Evolutionary conservation across 306 rosid species (phyloP).

Genomic region (Cajanus cajan): DNA sequence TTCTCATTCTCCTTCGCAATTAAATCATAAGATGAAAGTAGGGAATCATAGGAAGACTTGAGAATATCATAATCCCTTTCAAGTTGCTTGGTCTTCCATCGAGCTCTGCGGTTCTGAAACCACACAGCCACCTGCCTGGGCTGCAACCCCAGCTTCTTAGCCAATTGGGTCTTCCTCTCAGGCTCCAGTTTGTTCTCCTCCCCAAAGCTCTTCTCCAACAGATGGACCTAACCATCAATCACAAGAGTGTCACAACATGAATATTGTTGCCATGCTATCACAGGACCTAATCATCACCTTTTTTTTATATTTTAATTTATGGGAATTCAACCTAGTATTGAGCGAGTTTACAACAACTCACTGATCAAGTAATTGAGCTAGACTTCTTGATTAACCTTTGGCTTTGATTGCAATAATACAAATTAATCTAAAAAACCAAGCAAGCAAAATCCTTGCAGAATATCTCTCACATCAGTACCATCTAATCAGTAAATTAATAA

Average conservation of each 20-base stretch:
- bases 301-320: too few species aligned
- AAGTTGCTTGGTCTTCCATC: slow-evolving; percentile 99
- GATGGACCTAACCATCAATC: slow-evolving; percentile 58
- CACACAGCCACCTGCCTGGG: slow-evolving; percentile 98
- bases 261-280: background rate
- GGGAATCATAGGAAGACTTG: slow-evolving; percentile 80
- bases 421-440: background rate
- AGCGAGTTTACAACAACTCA: too few species aligned
- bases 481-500: slow-evolving; percentile 1
- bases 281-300: background rate
- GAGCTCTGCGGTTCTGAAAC: slow-evolving; percentile 98
- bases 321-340: too few species aligned
- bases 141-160: slow-evolving; percentile 93
- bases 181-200: slow-evolving; percentile 98
- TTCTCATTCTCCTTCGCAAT: slow-evolving; percentile 76
- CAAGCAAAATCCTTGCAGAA: background rate
- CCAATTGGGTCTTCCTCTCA: slow-evolving; percentile 81
- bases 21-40: slow-evolving; percentile 65
- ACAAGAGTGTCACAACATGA: slow-evolving; percentile 16
- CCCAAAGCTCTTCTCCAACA: slow-evolving; percentile 96
- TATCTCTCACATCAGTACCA: slow-evolving; percentile 10
- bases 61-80: slow-evolving; percentile 92
- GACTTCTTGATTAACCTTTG: background rate
- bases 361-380: too few species aligned
- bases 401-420: background rate